phyloP scores from a whole-genome alignment of 2,329 filamentous ascomycete genomes.

The Dothistroma septosporum region DNA sequence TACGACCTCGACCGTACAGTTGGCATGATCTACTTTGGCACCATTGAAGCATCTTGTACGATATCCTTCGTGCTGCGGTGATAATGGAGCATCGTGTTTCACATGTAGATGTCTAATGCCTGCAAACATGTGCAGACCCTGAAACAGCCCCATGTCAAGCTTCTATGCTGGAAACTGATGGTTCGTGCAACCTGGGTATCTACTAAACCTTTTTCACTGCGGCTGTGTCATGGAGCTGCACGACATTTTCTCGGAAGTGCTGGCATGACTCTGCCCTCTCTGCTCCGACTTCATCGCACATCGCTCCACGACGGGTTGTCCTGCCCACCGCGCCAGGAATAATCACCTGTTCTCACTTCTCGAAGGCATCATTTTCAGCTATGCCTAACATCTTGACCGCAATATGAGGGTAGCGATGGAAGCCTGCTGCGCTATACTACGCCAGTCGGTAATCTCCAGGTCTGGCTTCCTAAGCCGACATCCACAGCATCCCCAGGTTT shows the following conservation, averaged over 20 bases:
- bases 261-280: not conserved
- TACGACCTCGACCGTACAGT: too few relatives aligned
- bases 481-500: not conserved
- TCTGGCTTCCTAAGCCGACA: not conserved
- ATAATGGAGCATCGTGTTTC: not conserved
- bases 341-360: too few relatives aligned
- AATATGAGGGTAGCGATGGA: not conserved
- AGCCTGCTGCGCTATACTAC: not conserved
- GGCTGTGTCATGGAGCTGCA: not conserved
- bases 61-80: not conserved
- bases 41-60: too few relatives aligned
- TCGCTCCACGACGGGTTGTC: not conserved
- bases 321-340: not conserved
- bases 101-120: not conserved
- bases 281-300: not conserved
- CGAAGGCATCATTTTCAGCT: not conserved
- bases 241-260: not conserved
- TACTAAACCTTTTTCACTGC: not conserved
- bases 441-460: not conserved
- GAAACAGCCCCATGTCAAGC: slow-evolving; percentile 2
- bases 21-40: too few relatives aligned
- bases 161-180: not conserved
- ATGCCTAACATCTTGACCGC: not conserved
- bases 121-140: not conserved
- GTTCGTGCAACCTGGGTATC: not conserved